Evolutionary conservation across 345 rosid genomes (phyloP), one percentile per base, ranked within the genome.

Genomic region (Excoecaria agallocha): DNA sequence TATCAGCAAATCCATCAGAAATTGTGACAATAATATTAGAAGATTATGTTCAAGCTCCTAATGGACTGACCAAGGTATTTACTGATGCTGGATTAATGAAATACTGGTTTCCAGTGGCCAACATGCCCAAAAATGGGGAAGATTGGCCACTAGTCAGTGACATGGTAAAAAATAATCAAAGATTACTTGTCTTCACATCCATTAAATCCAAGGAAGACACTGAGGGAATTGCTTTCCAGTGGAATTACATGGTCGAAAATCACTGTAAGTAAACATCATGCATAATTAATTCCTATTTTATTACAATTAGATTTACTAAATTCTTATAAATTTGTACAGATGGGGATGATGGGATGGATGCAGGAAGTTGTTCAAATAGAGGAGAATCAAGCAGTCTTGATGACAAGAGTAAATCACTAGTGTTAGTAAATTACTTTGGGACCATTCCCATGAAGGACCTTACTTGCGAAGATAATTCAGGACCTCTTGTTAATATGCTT

Each of bases 191-290:
- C 0, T 88, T 90, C 82, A 87, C 92, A 25, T 90, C 93, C 0
- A 73, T 74, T 7, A 11, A 69, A 71, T 81, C 91, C 20, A 90
- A 90, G 77, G 91, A 90, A 79, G 56, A 71, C 43, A 64, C 77
- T 20, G 95, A 90, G 80, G 91, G 89, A 52, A 87, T 88, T 12
- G 93, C 95, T 25, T 90, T 87, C 72, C 95, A 90, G 66, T 90
- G 95, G 95, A 86, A 80, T 56, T 90, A 85, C 87, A 90, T 88
- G 95, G 92, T 87, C 41, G 95, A 88, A 84, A 90, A 90, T 73
- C 93, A 88, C 30, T 90, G 95, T 88, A 84, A 75, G 78, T 19
- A 41, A 30, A 0, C n/a, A 46, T 13, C 5, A 68, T 24, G 3
- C n/a, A n/a, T 12, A 10, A 57, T 25, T 68, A 11, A 10, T 59